Evolutionary conservation across 192 early-diverging fungal genomes (phyloP).

Genomic region (Helicostylum pulchrum): DNA sequence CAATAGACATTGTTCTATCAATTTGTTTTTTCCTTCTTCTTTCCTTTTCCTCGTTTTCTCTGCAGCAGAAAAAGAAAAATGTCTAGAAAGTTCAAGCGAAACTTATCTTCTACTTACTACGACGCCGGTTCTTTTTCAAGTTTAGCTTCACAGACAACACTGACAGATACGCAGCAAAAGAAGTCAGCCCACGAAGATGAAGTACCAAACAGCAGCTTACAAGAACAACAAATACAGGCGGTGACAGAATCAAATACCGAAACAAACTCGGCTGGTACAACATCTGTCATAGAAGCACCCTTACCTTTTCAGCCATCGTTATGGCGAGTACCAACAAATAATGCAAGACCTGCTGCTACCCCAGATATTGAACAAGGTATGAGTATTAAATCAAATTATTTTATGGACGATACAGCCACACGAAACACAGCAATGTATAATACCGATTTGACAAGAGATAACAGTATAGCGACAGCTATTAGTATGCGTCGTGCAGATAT

Average conservation of each 20-base stretch:
- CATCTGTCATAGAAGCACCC: not conserved
- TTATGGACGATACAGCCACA: not conserved
- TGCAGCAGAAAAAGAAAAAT: no score
- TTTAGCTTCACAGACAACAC: constrained; percentile 18
- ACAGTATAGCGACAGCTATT: constrained; percentile 13
- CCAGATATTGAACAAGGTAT: not conserved
- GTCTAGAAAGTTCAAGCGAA: not conserved
- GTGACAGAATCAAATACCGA: not conserved
- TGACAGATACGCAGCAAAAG: constrained; percentile 17
- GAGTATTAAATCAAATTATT: not conserved
- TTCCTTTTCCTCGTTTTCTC: no score
- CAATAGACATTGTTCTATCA: no score
- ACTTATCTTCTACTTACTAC: not conserved
- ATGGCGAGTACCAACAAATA: no score
- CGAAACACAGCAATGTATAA: not conserved
- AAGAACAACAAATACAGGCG: not conserved
- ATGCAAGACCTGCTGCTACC: no score
- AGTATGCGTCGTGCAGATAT: constrained; percentile 13
- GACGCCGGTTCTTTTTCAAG: constrained; percentile 9
- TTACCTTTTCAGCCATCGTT: not conserved
- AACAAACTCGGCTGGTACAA: not conserved
- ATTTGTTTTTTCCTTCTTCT: no score
- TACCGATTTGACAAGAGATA: constrained; percentile 2
- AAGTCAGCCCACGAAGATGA: not conserved
- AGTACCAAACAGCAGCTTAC: not conserved